Evolutionary conservation across 306 rosid genomes (phyloP).

Genomic region (Prunus campanulata): DNA sequence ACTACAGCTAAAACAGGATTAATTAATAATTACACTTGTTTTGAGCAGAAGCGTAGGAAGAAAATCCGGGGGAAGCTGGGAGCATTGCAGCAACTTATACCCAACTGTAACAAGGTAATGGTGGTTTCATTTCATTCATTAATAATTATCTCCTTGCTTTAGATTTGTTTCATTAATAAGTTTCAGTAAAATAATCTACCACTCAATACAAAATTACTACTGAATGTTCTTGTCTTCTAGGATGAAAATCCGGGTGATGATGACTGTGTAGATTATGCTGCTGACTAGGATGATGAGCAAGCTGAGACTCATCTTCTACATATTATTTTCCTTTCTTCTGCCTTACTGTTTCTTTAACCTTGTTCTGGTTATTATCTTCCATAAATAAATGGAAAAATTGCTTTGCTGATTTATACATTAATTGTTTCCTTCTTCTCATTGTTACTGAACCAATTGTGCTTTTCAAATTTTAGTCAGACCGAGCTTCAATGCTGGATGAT

Average conservation of each 20-base stretch:
- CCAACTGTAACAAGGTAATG: slow-evolving; percentile 25
- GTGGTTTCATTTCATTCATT: background rate
- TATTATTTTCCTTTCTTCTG: background rate
- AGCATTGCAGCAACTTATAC: slow-evolving; percentile 17
- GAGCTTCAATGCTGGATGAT: slow-evolving; percentile 22
- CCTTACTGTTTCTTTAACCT: background rate
- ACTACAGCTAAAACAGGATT: too few relatives aligned
- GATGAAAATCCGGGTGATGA: background rate
- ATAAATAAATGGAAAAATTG: too few relatives aligned
- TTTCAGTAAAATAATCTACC: too few relatives aligned
- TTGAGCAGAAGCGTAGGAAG: slow-evolving; percentile 16
- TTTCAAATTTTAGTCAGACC: slow-evolving; percentile 8
- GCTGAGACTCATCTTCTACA: background rate
- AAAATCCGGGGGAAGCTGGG: slow-evolving; percentile 22
- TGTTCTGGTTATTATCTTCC: background rate
- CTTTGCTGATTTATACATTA: background rate
- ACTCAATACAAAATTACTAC: too few relatives aligned
- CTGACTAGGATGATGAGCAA: background rate
- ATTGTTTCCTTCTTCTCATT: too few relatives aligned
- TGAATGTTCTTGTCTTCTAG: too few relatives aligned
- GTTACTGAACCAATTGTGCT: background rate
- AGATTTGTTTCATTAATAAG: too few relatives aligned
- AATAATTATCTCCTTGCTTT: too few relatives aligned
- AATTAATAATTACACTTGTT: background rate
- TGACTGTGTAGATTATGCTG: background rate